Conservation (phyloP, 306 rosid species). For the Inga laurina region DNA sequence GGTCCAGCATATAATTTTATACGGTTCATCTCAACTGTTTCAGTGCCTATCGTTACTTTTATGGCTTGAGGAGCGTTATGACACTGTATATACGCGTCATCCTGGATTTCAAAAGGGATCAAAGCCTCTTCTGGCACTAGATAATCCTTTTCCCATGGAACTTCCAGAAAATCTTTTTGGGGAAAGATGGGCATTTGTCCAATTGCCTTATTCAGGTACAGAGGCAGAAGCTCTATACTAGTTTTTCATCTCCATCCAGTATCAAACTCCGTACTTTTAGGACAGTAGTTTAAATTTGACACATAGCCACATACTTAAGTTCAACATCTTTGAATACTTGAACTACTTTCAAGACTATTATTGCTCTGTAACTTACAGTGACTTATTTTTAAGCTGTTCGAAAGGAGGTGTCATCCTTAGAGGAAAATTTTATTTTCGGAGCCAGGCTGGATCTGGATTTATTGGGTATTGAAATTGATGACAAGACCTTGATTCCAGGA, state of each 20-base stretch:
- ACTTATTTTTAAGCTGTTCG: conserved; percentile 65
- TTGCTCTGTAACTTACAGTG: conserved; percentile 27
- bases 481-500: conserved; percentile 85
- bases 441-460: conserved; percentile 91
- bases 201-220: conserved; percentile 87
- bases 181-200: conserved; percentile 95
- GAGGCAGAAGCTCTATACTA: background rate
- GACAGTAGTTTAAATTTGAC: conserved; percentile 3
- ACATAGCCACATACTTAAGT: background rate
- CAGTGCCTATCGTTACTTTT: conserved; percentile 84
- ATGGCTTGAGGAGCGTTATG: conserved; percentile 93
- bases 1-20: conserved; percentile 14
- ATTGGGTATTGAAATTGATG: conserved; percentile 85
- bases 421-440: conserved; percentile 56
- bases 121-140: conserved; percentile 80
- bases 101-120: conserved; percentile 92
- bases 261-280: background rate
- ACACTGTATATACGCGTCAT: conserved; percentile 74
- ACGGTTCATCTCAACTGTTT: conserved; percentile 26
- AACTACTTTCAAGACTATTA: conserved; percentile 1
- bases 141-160: conserved; percentile 88
- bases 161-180: conserved; percentile 94
- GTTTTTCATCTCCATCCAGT: background rate
- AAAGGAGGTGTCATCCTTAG: conserved; percentile 68
- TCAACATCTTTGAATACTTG: conserved; percentile 16